Evolutionary conservation across 768 basidiomycete species (phyloP).

Genomic region (Fibroporia radiculosa): DNA sequence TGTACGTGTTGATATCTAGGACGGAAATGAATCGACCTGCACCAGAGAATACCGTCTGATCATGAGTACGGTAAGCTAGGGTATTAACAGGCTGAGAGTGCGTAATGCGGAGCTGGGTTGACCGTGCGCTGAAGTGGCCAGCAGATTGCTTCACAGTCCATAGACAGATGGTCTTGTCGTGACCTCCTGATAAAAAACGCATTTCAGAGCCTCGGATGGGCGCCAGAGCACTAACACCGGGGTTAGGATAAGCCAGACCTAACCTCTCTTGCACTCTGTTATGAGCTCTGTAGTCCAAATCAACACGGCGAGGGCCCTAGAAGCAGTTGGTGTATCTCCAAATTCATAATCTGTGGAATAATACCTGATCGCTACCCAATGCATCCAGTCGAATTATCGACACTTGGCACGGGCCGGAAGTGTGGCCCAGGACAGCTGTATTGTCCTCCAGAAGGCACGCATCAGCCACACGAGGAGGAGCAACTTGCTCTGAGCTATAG

Average conservation of each 20-base stretch:
- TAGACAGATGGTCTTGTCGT: conserved; percentile 35
- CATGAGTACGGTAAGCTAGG: conserved; percentile 30
- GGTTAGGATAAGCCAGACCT: conserved; percentile 14
- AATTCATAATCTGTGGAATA: not conserved
- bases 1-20: conserved; percentile 31
- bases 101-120: conserved; percentile 21
- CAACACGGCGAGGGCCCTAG: conserved; percentile 13
- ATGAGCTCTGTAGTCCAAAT: conserved; percentile 17
- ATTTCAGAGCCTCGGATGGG: conserved; percentile 21
- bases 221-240: conserved; percentile 37
- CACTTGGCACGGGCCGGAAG: conserved; percentile 32
- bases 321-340: conserved; percentile 3
- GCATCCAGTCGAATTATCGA: conserved; percentile 30
- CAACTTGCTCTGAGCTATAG: conserved; percentile 3
- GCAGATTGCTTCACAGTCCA: conserved; percentile 26
- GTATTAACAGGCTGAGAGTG: conserved; percentile 27
- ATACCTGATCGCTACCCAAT: conserved; percentile 16
- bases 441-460: conserved; percentile 33
- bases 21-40: conserved; percentile 27
- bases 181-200: conserved; percentile 42
- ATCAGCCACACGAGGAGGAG: conserved; percentile 37
- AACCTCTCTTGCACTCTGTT: conserved; percentile 20
- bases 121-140: conserved; percentile 16
- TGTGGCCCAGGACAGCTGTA: conserved; percentile 36
- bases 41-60: conserved; percentile 29